Conservation (phyloP, 805 yeast species). For the Diddensiella santjacobensis region DNA sequence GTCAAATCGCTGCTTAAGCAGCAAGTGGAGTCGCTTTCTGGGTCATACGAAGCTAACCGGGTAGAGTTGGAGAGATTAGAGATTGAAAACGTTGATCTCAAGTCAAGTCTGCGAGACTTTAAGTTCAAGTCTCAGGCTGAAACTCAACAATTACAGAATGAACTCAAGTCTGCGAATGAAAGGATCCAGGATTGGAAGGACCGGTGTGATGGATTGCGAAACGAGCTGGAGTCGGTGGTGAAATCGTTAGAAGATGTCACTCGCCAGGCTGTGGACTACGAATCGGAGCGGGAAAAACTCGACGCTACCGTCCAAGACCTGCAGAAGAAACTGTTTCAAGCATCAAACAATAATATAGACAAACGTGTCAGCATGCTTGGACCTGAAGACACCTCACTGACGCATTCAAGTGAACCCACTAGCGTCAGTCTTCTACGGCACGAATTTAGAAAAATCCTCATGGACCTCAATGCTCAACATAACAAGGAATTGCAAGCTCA, state of each 20-base stretch:
- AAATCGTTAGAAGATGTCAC: slow-evolving; percentile 36
- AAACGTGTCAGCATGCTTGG: slow-evolving; percentile 23
- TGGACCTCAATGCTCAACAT: slow-evolving; percentile 30
- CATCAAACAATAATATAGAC: slow-evolving; percentile 16
- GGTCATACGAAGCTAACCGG: slow-evolving; percentile 23
- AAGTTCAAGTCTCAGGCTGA: slow-evolving; percentile 25
- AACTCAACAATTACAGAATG: slow-evolving; percentile 24
- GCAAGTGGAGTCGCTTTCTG: slow-evolving; percentile 20
- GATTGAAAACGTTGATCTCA: slow-evolving; percentile 26
- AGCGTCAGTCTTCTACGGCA: slow-evolving; percentile 32
- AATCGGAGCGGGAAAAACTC: slow-evolving; percentile 29
- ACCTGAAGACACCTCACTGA: slow-evolving; percentile 1
- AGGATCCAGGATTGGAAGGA: slow-evolving; percentile 28
- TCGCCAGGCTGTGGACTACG: slow-evolving; percentile 35
- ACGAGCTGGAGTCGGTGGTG: slow-evolving; percentile 32
- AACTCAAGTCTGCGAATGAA: slow-evolving; percentile 22
- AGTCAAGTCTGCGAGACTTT: slow-evolving; percentile 22
- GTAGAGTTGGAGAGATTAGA: slow-evolving; percentile 24
- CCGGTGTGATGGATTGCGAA: slow-evolving; percentile 29
- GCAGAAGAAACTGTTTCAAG: slow-evolving; percentile 21
- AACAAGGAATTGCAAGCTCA: slow-evolving; percentile 26
- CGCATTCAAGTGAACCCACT: slow-evolving; percentile 13
- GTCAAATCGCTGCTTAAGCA: slow-evolving; percentile 17
- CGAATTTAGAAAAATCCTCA: slow-evolving; percentile 33
- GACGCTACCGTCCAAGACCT: slow-evolving; percentile 28